A percentile compares a stretch with the other conserved stretches of the same genome.
Evolutionary conservation across 345 rosid genomes (phyloP).

Genomic region (Hibiscus mutabilis): DNA sequence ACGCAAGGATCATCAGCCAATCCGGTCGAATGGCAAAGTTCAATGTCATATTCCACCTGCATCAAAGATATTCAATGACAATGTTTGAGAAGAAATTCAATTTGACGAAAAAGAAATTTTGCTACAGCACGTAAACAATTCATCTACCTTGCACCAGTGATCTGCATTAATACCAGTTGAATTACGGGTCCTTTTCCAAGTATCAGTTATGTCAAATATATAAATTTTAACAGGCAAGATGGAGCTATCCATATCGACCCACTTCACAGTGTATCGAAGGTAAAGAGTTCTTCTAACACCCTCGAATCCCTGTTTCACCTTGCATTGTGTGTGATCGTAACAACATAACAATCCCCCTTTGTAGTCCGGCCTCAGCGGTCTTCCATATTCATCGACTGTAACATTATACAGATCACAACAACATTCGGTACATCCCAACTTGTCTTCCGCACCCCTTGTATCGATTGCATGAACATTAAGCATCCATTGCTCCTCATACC

Average conservation of each 20-base stretch:
- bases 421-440: constrained; percentile 73
- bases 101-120: not conserved
- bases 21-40: constrained; percentile 33
- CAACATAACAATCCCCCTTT: constrained; percentile 71
- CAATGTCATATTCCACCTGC: constrained; percentile 66
- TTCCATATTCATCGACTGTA: constrained; percentile 46
- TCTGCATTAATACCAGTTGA: constrained; percentile 30
- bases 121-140: not conserved
- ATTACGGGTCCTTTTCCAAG: constrained; percentile 31
- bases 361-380: constrained; percentile 45
- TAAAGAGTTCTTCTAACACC: constrained; percentile 40
- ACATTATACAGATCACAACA: constrained; percentile 64
- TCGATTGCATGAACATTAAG: constrained; percentile 85
- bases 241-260: constrained; percentile 62
- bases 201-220: constrained; percentile 77
- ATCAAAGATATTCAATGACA: not conserved
- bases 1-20: constrained; percentile 26
- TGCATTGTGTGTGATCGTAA: constrained; percentile 64
- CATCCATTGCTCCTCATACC: constrained; percentile 65
- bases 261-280: constrained; percentile 58
- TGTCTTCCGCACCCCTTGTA: constrained; percentile 69
- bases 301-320: constrained; percentile 42
- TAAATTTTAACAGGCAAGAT: constrained; percentile 60
- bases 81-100: not conserved
- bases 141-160: constrained; percentile 58